These are phyloP conservation scores for Helenozyma baotianmanensis DNA, from an alignment of 805 yeast species.

Conservation along the genomic window DNA sequence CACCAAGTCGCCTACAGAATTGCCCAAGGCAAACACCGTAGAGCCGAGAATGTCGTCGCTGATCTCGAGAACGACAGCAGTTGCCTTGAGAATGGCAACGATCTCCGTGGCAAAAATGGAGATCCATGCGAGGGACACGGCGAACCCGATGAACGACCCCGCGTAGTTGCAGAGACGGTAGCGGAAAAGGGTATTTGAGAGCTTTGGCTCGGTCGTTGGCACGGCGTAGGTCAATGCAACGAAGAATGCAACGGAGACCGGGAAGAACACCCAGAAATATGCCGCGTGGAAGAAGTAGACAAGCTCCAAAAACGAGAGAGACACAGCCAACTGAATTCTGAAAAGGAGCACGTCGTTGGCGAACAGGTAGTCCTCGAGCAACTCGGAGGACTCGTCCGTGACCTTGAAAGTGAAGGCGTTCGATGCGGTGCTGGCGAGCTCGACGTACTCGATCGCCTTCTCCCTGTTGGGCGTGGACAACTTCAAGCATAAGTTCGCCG, in stretches of 20 bases:
- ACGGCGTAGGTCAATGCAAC: conserved; percentile 1
- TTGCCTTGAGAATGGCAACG: conserved; percentile 55
- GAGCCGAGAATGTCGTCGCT: conserved; percentile 81
- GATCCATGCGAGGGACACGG: conserved; percentile 63
- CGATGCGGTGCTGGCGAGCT: conserved; percentile 1
- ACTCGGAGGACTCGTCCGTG: conserved; percentile 1
- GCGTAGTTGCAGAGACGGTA: conserved; percentile 15
- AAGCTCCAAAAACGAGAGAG: conserved; percentile 5
- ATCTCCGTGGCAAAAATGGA: conserved; percentile 67
- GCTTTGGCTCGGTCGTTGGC: conserved; percentile 2
- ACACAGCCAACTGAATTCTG: conserved; percentile 6
- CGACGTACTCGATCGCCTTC: conserved; percentile 10
- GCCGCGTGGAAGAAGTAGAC: conserved; percentile 3
- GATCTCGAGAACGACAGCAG: conserved; percentile 55
- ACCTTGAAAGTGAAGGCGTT: conserved; percentile 12
- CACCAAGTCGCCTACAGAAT: conserved; percentile 84
- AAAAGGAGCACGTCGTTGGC: conserved; percentile 6
- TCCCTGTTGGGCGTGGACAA: conserved; percentile 16
- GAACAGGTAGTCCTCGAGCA: conserved; percentile 5
- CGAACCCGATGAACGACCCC: conserved; percentile 55
- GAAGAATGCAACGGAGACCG: neutral
- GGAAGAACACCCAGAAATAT: conserved; percentile 1
- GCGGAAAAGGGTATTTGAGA: conserved; percentile 6
- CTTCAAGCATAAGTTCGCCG: conserved; percentile 9
- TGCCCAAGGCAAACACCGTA: conserved; percentile 88